Percentiles rank a stretch among this genome's conserved stretches.
These are phyloP conservation scores for Podospora fimiseda DNA, from an alignment of 495 filamentous ascomycete genomes.

Conservation along the genomic window DNA sequence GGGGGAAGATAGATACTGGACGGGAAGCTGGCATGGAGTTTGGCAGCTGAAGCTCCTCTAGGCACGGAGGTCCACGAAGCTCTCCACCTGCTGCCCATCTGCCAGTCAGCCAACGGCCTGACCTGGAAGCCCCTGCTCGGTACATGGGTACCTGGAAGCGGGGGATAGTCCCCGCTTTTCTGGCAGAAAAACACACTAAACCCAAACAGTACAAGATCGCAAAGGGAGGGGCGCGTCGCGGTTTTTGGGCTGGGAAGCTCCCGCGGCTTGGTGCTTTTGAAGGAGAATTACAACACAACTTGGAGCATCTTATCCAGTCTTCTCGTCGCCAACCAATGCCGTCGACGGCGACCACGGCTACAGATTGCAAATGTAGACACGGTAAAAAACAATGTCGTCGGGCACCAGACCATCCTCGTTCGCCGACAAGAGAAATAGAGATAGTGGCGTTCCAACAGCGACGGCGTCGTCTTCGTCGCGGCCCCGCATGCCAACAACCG, in stretches of 20 bases:
- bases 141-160: slow-evolving; percentile 11
- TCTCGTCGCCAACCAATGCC: slow-evolving; percentile 5
- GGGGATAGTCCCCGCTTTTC: background rate
- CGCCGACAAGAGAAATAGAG: slow-evolving; percentile 37
- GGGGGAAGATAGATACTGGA: slow-evolving; percentile 4
- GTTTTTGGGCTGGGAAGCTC: slow-evolving; percentile 10
- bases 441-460: slow-evolving; percentile 24
- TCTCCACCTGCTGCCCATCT: slow-evolving; percentile 10
- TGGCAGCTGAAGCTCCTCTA: slow-evolving; percentile 30
- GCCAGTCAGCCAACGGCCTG: slow-evolving; percentile 18
- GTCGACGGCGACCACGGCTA: slow-evolving; percentile 4
- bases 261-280: no score
- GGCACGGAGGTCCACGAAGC: slow-evolving; percentile 31
- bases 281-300: background rate
- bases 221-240: slow-evolving; percentile 5
- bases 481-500: slow-evolving; percentile 32
- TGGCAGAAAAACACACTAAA: background rate
- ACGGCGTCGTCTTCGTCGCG: slow-evolving; percentile 25
- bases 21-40: slow-evolving; percentile 17
- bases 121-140: slow-evolving; percentile 9
- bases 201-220: background rate
- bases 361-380: slow-evolving; percentile 24
- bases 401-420: slow-evolving; percentile 25
- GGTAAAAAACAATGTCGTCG: slow-evolving; percentile 32
- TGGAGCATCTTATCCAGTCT: background rate